phyloP scores from a whole-genome alignment of 2,329 filamentous ascomycete genomes.

The Penicillium hordei region DNA sequence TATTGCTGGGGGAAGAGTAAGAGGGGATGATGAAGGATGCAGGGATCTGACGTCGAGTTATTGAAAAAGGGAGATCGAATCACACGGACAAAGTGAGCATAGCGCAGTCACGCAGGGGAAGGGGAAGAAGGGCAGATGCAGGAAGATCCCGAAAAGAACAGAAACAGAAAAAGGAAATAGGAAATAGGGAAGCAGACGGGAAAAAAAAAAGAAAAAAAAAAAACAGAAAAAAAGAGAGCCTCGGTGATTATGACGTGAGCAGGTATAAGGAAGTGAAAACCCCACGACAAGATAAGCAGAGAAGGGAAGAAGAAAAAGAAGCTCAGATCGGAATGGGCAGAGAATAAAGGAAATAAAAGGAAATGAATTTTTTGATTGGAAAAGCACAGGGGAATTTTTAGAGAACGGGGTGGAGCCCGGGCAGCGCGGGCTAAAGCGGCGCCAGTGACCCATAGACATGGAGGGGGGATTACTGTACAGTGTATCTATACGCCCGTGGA shows the following conservation, averaged over 20 bases:
- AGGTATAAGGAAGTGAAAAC: constrained; percentile 8
- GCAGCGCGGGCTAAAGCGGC: constrained; percentile 27
- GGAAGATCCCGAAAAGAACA: constrained; percentile 12
- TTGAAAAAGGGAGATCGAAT: constrained; percentile 23
- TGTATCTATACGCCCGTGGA: neutral
- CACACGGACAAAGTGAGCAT: constrained; percentile 27
- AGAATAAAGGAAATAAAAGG: constrained; percentile 10
- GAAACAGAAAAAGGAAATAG: constrained; percentile 17
- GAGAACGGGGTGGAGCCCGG: constrained; percentile 24
- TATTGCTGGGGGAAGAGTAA: constrained; percentile 16
- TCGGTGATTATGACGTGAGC: constrained; percentile 35
- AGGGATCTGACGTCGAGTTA: constrained; percentile 29
- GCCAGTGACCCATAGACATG: constrained; percentile 40
- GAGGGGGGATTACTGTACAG: constrained; percentile 29
- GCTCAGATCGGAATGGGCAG: constrained; percentile 5
- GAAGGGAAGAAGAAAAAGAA: constrained; percentile 16
- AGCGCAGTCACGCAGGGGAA: constrained; percentile 29
- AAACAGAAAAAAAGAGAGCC: constrained; percentile 24
- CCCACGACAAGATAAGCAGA: constrained; percentile 11
- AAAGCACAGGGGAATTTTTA: constrained; percentile 17
- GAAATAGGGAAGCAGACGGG: constrained; percentile 18
- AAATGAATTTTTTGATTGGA: constrained; percentile 24
- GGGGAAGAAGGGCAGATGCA: constrained; percentile 13
- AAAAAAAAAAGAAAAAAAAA: constrained; percentile 16
- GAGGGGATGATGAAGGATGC: constrained; percentile 29